phyloP scores from a whole-genome alignment of 768 basidiomycete species.

The Boletus rex-veris region DNA sequence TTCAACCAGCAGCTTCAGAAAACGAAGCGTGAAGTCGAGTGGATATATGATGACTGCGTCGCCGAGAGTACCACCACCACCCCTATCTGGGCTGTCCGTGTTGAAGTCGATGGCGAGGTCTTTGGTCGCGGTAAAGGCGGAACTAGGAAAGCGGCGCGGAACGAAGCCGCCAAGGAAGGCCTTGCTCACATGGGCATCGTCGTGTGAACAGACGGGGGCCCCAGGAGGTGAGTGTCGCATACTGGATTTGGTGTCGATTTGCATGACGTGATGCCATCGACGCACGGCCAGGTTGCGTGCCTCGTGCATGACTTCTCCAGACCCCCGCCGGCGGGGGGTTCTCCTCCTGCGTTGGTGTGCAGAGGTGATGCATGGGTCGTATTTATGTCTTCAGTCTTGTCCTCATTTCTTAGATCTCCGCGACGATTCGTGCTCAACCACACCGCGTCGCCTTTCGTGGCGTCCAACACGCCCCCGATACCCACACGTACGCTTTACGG shows the following conservation, averaged over 20 bases:
- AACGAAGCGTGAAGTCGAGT: conserved; percentile 55
- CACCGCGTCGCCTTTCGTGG: not conserved
- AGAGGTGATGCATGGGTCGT: conserved; percentile 49
- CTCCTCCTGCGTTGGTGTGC: conserved; percentile 57
- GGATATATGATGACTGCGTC: conserved; percentile 57
- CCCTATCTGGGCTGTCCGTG: conserved; percentile 70
- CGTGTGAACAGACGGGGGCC: conserved; percentile 33
- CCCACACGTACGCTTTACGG: not conserved
- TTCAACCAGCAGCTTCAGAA: conserved; percentile 79
- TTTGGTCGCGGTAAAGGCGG: conserved; percentile 63
- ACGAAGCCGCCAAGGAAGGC: conserved; percentile 78
- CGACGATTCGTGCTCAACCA: not conserved
- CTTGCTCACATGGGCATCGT: conserved; percentile 55
- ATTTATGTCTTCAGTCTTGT: not conserved
- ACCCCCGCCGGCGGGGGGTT: conserved; percentile 48
- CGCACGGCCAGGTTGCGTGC: not conserved
- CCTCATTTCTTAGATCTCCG: not conserved
- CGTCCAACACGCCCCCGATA: not conserved
- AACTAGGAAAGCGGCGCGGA: conserved; percentile 77
- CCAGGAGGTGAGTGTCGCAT: conserved; percentile 17
- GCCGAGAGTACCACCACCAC: conserved; percentile 57
- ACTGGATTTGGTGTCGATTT: not conserved
- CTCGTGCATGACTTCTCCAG: conserved; percentile 54
- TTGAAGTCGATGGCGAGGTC: conserved; percentile 56
- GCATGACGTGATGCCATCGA: not conserved